phyloP scores from a whole-genome alignment of 2,329 filamentous ascomycete species.

The Helotiales sp. region DNA sequence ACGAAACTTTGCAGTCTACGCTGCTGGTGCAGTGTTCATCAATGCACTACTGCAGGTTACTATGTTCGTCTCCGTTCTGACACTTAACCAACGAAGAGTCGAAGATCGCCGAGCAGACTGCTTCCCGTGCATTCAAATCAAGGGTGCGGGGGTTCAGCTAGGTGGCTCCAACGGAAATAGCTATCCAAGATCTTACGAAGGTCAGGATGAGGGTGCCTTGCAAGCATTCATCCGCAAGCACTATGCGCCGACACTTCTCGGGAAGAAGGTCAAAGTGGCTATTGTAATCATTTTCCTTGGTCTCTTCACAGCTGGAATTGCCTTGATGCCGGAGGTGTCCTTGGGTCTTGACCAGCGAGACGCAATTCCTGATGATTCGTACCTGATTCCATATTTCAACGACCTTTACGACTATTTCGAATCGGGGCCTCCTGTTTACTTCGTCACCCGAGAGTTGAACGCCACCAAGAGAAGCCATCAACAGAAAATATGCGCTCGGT shows the following conservation, averaged over 20 bases:
- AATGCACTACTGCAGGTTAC: conserved; percentile 97
- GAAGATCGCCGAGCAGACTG: conserved; percentile 89
- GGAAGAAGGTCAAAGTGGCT: conserved; percentile 74
- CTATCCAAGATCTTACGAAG: conserved; percentile 38
- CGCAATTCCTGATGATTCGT: conserved; percentile 89
- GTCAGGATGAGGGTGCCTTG: conserved; percentile 78
- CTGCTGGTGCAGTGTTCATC: conserved; percentile 92
- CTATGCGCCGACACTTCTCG: conserved; percentile 81
- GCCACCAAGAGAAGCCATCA: conserved; percentile 74
- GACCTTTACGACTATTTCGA: conserved; percentile 93
- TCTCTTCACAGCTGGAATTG: conserved; percentile 80
- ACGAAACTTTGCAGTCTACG: conserved; percentile 94
- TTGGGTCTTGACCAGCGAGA: conserved; percentile 93
- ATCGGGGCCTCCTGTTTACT: conserved; percentile 91
- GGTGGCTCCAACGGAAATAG: conserved; percentile 59
- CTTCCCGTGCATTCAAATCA: conserved; percentile 83
- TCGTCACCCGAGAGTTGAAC: conserved; percentile 83
- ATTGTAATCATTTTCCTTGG: conserved; percentile 83
- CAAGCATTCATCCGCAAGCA: conserved; percentile 87
- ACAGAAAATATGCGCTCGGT: conserved; percentile 85
- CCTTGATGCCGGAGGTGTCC: conserved; percentile 79
- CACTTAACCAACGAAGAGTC: conserved; percentile 87
- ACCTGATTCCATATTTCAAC: conserved; percentile 94
- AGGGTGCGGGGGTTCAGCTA: conserved; percentile 68
- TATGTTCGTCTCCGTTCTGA: conserved; percentile 90